A percentile compares a stretch with the other conserved stretches of the same genome.
These are phyloP conservation scores for Macrolepiota dolichaula DNA, from an alignment of 768 basidiomycete species.

Conservation along the genomic window DNA sequence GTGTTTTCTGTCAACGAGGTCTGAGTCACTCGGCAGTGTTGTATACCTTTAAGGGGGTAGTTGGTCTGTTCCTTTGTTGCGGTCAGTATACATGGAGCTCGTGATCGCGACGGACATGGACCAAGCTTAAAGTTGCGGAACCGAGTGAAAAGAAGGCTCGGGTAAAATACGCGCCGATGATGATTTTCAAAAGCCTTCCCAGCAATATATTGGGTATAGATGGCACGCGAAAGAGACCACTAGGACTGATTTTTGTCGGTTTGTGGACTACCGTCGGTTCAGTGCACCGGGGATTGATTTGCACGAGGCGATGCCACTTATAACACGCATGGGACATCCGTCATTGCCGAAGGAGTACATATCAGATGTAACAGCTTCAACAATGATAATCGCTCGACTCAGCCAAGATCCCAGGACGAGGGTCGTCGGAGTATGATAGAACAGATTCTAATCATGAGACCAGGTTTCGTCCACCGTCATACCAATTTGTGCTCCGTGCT, in stretches of 20 bases:
- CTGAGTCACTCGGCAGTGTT: no score
- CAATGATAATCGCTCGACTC: not conserved
- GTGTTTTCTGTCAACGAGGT: no score
- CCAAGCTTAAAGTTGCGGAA: not conserved
- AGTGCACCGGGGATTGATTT: not conserved
- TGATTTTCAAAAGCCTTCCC: not conserved
- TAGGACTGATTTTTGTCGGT: no score
- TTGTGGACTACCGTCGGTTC: no score
- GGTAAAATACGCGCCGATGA: not conserved
- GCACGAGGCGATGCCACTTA: not conserved
- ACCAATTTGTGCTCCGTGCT: not conserved
- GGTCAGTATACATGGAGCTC: not conserved
- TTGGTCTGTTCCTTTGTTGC: not conserved
- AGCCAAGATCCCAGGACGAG: not conserved
- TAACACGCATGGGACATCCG: not conserved
- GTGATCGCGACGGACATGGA: not conserved
- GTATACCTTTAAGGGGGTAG: no score
- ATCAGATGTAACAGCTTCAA: not conserved
- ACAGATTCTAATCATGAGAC: not conserved
- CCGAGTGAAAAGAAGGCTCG: not conserved
- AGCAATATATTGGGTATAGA: not conserved
- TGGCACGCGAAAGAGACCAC: no score
- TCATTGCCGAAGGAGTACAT: not conserved
- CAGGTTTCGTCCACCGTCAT: not conserved
- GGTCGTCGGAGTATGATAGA: not conserved